Conservation (phyloP, 2,329 filamentous ascomycete genomes). For the Ceratocystis colombiana region DNA sequence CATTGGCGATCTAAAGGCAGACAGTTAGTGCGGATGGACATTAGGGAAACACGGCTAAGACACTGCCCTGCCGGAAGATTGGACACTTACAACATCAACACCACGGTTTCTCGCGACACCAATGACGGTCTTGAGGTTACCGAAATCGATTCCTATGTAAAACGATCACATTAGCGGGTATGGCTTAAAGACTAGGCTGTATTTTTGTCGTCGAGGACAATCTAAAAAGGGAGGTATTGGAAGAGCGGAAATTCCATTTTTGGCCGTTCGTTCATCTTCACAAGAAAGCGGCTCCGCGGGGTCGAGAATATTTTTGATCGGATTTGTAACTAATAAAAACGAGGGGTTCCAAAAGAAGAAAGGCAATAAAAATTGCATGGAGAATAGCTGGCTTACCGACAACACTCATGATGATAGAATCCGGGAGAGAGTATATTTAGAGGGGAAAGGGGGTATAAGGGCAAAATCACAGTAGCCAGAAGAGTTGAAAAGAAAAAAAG, state of each 20-base stretch:
- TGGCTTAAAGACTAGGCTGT: not conserved
- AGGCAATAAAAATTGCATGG: not conserved
- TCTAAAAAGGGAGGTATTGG: no score
- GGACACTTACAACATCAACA: conserved; percentile 85
- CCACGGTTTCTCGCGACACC: conserved; percentile 96
- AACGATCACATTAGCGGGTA: not conserved
- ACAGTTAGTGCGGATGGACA: conserved; percentile 4
- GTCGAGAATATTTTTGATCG: conserved; percentile 18
- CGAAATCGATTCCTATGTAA: conserved; percentile 71
- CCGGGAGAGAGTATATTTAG: conserved; percentile 15
- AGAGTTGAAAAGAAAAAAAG: conserved; percentile 19
- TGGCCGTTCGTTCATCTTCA: not conserved
- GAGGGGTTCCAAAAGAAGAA: conserved; percentile 14
- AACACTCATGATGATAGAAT: conserved; percentile 25
- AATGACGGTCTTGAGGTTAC: conserved; percentile 92
- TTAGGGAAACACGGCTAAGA: not conserved
- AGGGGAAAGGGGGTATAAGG: conserved; percentile 2
- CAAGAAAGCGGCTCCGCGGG: conserved; percentile 13
- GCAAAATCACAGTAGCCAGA: conserved; percentile 9
- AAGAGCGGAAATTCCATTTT: not conserved
- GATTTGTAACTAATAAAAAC: conserved; percentile 13
- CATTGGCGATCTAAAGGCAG: conserved; percentile 77
- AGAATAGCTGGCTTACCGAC: conserved; percentile 21
- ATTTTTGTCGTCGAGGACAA: no score
- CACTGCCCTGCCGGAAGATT: conserved; percentile 8